Evolutionary conservation across 2,329 filamentous ascomycete genomes (phyloP).

Genomic region (Trichoderma sp.): DNA sequence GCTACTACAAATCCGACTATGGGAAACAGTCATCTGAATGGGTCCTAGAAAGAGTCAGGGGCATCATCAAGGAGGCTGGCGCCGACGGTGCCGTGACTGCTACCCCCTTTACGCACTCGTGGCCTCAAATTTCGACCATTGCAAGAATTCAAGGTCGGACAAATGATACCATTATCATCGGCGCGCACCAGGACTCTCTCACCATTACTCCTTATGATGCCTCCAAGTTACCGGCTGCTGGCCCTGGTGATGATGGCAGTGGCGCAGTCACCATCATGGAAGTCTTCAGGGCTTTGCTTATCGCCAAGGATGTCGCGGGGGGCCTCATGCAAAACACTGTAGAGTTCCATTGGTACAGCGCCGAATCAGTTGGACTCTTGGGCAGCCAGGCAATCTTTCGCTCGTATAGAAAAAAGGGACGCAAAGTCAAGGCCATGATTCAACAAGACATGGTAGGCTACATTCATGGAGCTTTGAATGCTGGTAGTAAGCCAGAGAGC

Average conservation of each 20-base stretch:
- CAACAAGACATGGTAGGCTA: conserved; percentile 99
- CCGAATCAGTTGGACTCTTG: conserved; percentile 83
- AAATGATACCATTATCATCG: conserved; percentile 83
- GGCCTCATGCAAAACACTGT: conserved; percentile 81
- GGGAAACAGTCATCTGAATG: conserved; percentile 85
- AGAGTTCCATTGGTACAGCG: conserved; percentile 96
- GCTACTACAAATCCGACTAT: conserved; percentile 77
- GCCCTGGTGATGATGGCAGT: conserved; percentile 61
- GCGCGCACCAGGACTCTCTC: conserved; percentile 83
- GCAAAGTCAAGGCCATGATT: conserved; percentile 91
- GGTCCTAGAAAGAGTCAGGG: conserved; percentile 74
- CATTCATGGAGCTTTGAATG: conserved; percentile 77
- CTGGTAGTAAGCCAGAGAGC: conserved; percentile 77
- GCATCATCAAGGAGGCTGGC: conserved; percentile 70
- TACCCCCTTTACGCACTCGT: conserved; percentile 75
- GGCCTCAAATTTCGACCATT: conserved; percentile 90
- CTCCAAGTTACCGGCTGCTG: too few species aligned
- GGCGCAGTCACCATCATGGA: conserved; percentile 95
- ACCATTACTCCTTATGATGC: conserved; percentile 55
- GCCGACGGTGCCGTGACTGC: conserved; percentile 70
- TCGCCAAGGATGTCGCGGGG: conserved; percentile 66
- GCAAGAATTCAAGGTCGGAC: conserved; percentile 85
- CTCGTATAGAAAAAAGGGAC: conserved; percentile 69
- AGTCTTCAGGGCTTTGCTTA: conserved; percentile 78
- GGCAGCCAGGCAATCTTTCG: conserved; percentile 89